Base-by-base conservation (phyloP, 768 basidiomycete genomes). In the Russula abietina region DNA sequence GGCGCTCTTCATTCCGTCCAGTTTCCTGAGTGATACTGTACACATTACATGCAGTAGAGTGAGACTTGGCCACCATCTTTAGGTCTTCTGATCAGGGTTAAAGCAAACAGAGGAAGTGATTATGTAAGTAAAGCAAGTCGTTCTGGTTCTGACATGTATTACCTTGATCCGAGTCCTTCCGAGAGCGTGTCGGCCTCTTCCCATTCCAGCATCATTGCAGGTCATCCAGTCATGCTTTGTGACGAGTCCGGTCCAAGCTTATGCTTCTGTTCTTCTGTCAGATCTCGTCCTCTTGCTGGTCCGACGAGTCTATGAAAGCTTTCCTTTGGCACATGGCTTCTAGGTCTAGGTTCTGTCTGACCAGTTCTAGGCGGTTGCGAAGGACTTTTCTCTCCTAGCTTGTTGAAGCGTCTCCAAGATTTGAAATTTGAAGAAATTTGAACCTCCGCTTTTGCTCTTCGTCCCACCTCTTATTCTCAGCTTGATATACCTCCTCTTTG, bases 391-490 rank as follows among this genome's bases (percentile, higher is more conserved):
- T n/a, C 39, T 45, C 22, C 53, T 60, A 24, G 19, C 53, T 28
- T 55, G 43, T 2, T 55, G 16, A 14, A 4, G 30, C 33, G 48
- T 45, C 43, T 60, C 59, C 8, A 55, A 55, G 8, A n/a, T 54
- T 4, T n/a, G n/a, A n/a, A n/a, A n/a, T n/a, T n/a, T n/a, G n/a
- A n/a, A n/a, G n/a, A n/a, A n/a, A n/a, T n/a, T n/a, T 46, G 19
- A 10, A 48, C 3, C 19, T 55, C 53, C 26, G 33, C 43, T 39
- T 28, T 48, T 12, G 52, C 36, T 28, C 36, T 16, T 11, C 45
- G 43, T 33, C 48, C 26, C 45, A 46, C 52, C 26, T 60, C 60
- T 12, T 24, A n/a, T 22, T 61, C 26, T 28, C 46, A 49, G n/a
- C n/a, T 30, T 17, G 12, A 28, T 12, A 39, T 39, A 22, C 28